Base-by-base conservation (phyloP, 2,329 filamentous ascomycete species). In the Pseudocercospora fijiensis region DNA sequence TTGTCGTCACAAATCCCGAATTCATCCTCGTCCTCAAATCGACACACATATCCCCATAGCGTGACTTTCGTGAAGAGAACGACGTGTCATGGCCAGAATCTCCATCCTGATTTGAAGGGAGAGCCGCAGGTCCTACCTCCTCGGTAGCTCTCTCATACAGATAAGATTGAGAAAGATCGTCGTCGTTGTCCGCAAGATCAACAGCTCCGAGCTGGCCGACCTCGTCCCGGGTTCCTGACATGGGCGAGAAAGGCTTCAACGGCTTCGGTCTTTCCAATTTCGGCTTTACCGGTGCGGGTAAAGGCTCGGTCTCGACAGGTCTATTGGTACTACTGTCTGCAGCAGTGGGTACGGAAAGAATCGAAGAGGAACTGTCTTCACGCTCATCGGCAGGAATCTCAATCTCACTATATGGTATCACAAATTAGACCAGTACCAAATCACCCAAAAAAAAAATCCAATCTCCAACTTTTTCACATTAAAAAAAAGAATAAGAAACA, bases 391-490 rank as follows among this genome's bases (percentile, higher is more conserved):
- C 33, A n/a, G 24, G 20, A 20, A 24, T 20, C 30, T 30, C 1
- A 33, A 2, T 16, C 26, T 52, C 52, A 63, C 61, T 63, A 60
- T 59, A 49, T 43, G 56, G 55, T 45, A 56, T 53, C 27, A 57
- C 61, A 41, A 57, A 63, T 63, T 60, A 63, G 61, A 63, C 61
- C 60, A 60, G 27, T 60, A 47, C 58, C 43, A 30, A 58, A 52
- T 0, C 16, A 41, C 30, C n/a, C 26, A 20, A 60, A n/a, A 13
- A 41, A 30, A 53, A 26, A 16, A 3, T 30, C 49, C 49, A 53
- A 28, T 53, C 49, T 53, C 13, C 41, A 26, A n/a, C 33, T 57
- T 60, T 53, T 45, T 47, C 47, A 16, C n/a, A 47, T 20, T 27
- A 11, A 27, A 57, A 41, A 57, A 27, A 57, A 58, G 11, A 27